Conservation (phyloP, 2,329 filamentous ascomycete species). For the Calonectria henricotiae region DNA sequence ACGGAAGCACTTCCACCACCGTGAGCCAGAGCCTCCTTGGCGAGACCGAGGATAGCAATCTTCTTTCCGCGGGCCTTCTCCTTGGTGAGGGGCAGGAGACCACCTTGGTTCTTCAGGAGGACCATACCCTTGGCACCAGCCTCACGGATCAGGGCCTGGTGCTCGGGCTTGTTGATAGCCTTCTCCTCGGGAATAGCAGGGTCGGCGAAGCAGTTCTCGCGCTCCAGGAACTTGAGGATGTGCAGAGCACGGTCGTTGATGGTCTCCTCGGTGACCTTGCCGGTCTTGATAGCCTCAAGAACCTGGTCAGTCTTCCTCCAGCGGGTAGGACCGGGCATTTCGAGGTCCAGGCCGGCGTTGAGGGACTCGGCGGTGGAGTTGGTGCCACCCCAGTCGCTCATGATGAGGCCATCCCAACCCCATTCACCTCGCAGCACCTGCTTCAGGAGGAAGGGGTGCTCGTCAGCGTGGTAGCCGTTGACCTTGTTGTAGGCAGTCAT, state of each 20-base stretch:
- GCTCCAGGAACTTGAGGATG: constrained; percentile 31
- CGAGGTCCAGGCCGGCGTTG: constrained; percentile 49
- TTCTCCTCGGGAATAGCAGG: constrained; percentile 40
- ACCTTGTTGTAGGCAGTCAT: constrained; percentile 53
- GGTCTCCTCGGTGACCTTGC: constrained; percentile 27
- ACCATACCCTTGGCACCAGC: constrained; percentile 68
- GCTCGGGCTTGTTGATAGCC: constrained; percentile 50
- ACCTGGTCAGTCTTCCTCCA: constrained; percentile 34
- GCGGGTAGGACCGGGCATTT: constrained; percentile 55
- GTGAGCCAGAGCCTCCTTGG: constrained; percentile 52
- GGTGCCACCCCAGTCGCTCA: constrained; percentile 50
- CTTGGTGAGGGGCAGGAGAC: constrained; percentile 69
- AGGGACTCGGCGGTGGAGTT: constrained; percentile 49
- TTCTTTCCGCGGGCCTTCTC: constrained; percentile 47
- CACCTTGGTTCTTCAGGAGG: constrained; percentile 74
- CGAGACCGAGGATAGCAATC: constrained; percentile 52
- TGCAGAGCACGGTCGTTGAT: constrained; percentile 27
- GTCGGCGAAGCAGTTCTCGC: constrained; percentile 32
- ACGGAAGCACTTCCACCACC: constrained; percentile 57
- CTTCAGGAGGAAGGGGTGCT: constrained; percentile 32
- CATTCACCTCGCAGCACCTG: constrained; percentile 59
- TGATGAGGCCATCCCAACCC: constrained; percentile 55
- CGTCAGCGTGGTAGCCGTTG: constrained; percentile 59
- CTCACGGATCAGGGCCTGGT: constrained; percentile 42
- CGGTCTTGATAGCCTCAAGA: constrained; percentile 28